These are phyloP conservation scores for Selaginella moellendorffii DNA, from an alignment of 75 land plant genomes.

Conservation along the genomic window DNA sequence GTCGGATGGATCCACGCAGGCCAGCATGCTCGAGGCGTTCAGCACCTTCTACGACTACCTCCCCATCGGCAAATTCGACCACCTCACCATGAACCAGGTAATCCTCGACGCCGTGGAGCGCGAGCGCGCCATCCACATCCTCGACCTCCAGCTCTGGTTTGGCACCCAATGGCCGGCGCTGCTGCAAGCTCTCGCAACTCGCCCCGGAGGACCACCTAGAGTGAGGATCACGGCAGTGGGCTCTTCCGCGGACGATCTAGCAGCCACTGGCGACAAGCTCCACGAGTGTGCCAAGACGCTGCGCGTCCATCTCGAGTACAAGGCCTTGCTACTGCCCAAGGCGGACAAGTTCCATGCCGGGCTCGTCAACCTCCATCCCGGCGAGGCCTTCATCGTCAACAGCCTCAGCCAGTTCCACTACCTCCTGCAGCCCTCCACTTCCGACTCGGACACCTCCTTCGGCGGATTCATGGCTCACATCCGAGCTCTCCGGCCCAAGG, in stretches of 20 bases:
- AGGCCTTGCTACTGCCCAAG: not conserved
- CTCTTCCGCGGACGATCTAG: not conserved
- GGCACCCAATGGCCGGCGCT: constrained; percentile 27
- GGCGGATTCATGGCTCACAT: not conserved
- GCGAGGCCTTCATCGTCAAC: not conserved
- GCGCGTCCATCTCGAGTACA: not conserved
- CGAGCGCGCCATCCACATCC: constrained; percentile 14
- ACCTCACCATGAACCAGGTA: constrained; percentile 22
- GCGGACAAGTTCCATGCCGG: not conserved
- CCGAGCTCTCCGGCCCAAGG: not conserved
- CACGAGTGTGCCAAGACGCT: not conserved
- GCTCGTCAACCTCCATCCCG: not conserved
- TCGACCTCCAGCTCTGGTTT: constrained; percentile 17
- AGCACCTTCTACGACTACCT: constrained; percentile 17
- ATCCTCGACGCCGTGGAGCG: constrained; percentile 23
- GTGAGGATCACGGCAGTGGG: constrained; percentile 8
- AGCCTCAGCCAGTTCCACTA: constrained; percentile 1
- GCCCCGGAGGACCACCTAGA: constrained; percentile 13
- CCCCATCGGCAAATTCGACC: constrained; percentile 20
- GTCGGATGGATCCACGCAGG: constrained; percentile 5
- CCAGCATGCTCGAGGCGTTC: constrained; percentile 19
- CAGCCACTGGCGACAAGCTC: not conserved
- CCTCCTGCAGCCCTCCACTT: not conserved
- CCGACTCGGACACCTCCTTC: not conserved
- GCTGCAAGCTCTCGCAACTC: constrained; percentile 18